These are phyloP conservation scores for Hemileia vastatrix DNA, from an alignment of 1,284 basidiomycete genomes.

Conservation along the genomic window DNA sequence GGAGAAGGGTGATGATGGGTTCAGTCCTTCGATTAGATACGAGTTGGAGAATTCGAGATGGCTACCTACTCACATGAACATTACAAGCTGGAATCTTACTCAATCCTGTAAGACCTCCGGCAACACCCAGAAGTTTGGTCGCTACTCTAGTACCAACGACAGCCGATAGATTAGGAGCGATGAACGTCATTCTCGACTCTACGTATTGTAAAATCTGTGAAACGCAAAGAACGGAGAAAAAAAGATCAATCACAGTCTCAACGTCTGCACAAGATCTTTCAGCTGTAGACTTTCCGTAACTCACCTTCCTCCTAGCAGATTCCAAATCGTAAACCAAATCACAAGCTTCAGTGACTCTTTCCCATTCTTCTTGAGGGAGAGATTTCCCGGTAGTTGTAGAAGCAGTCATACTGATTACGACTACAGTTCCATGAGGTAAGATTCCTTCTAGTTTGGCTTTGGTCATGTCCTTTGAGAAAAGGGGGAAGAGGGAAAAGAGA, in stretches of 20 bases:
- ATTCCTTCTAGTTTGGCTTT: conserved; percentile 34
- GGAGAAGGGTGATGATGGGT: background rate
- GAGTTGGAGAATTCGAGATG: background rate
- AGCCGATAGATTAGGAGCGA: conserved; percentile 41
- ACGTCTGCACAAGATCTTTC: too few species aligned
- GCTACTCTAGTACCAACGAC: conserved; percentile 40
- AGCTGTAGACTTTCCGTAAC: background rate
- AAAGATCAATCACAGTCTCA: too few species aligned
- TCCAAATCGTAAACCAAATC: conserved; percentile 35
- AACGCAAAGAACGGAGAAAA: too few species aligned
- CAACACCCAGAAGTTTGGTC: conserved; percentile 39
- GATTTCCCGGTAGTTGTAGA: conserved; percentile 35
- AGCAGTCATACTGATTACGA: conserved; percentile 42
- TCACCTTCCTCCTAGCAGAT: too few species aligned
- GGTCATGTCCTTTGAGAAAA: conserved; percentile 23
- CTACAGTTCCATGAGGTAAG: conserved; percentile 39
- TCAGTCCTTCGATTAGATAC: background rate
- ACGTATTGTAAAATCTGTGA: conserved; percentile 40
- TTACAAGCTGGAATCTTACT: conserved; percentile 43
- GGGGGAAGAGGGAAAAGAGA: background rate
- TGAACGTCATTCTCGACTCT: conserved; percentile 39
- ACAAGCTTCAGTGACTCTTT: conserved; percentile 34
- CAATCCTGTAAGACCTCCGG: conserved; percentile 37
- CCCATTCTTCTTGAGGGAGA: conserved; percentile 31
- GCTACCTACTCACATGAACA: conserved; percentile 23